A percentile compares a stretch with the other conserved stretches of the same genome.
Conservation (phyloP, 2,329 filamentous ascomycete species). For the Ophiostoma ips region DNA sequence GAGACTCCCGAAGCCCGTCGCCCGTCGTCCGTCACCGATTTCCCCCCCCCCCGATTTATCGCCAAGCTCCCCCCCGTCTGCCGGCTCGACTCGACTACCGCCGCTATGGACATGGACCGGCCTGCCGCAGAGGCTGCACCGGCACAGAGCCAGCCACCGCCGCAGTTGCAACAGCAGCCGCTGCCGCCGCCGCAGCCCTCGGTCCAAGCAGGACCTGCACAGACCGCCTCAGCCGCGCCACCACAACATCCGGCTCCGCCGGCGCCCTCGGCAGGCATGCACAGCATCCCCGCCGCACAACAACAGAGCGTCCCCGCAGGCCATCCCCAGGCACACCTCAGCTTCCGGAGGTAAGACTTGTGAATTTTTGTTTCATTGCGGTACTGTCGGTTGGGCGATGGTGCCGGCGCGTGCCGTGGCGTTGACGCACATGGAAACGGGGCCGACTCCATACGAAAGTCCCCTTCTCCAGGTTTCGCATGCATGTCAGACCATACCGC, state of each 20-base stretch:
- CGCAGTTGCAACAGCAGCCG: too few species aligned
- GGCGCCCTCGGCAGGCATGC: background rate
- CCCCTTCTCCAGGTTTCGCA: too few species aligned
- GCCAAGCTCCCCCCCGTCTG: too few species aligned
- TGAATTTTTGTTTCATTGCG: too few species aligned
- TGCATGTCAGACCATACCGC: too few species aligned
- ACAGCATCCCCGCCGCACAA: background rate
- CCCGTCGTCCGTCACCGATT: too few species aligned
- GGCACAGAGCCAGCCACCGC: conserved; percentile 29
- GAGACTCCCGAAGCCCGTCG: too few species aligned
- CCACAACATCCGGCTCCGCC: background rate
- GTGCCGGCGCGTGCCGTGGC: too few species aligned
- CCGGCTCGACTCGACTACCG: background rate
- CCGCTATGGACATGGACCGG: conserved; percentile 5
- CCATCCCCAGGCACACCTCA: conserved; percentile 5
- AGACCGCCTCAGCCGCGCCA: background rate
- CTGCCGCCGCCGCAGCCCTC: conserved; percentile 12
- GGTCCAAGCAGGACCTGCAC: background rate
- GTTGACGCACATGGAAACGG: too few species aligned
- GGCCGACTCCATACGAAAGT: too few species aligned
- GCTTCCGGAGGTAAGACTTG: conserved; percentile 7
- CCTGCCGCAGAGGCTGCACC: conserved; percentile 25
- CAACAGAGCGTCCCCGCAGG: background rate
- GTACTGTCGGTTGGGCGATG: too few species aligned
- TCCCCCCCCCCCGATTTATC: too few species aligned